phyloP scores from a whole-genome alignment of 78 protist species.

The Creolimax fragrantissima region DNA sequence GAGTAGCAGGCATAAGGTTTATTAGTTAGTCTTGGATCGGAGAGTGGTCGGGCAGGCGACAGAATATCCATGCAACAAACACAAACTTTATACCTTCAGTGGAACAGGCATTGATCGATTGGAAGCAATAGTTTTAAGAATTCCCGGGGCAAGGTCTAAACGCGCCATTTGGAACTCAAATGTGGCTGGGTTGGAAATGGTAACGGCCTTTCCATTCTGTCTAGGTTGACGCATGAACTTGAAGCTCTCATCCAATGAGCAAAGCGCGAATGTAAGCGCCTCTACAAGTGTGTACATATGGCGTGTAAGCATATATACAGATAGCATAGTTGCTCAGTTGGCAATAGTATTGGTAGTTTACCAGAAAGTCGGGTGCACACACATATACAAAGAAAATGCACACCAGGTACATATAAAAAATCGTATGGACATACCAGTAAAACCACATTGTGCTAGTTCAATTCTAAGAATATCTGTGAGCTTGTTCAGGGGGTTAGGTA shows the following conservation, averaged over 20 bases:
- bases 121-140: constrained; percentile 66
- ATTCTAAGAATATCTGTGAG: constrained; percentile 63
- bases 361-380: too few species aligned
- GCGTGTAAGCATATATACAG: too few species aligned
- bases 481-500: constrained; percentile 67
- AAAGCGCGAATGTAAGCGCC: constrained; percentile 16
- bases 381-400: not conserved
- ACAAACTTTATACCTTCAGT: constrained; percentile 17
- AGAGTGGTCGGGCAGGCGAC: too few species aligned
- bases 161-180: constrained; percentile 72
- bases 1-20: too few species aligned
- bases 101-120: constrained; percentile 68
- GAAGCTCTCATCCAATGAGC: constrained; percentile 71
- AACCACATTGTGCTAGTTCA: constrained; percentile 82
- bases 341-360: too few species aligned
- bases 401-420: not conserved
- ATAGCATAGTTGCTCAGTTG: too few species aligned
- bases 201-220: constrained; percentile 44
- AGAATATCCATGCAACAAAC: not conserved
- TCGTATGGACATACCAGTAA: constrained; percentile 68
- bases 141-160: constrained; percentile 75
- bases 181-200: constrained; percentile 63
- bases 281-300: not conserved
- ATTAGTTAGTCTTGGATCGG: too few species aligned
- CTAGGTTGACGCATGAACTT: constrained; percentile 21